Base-by-base conservation (phyloP, 768 basidiomycete genomes). In the Serendipita vermifera region DNA sequence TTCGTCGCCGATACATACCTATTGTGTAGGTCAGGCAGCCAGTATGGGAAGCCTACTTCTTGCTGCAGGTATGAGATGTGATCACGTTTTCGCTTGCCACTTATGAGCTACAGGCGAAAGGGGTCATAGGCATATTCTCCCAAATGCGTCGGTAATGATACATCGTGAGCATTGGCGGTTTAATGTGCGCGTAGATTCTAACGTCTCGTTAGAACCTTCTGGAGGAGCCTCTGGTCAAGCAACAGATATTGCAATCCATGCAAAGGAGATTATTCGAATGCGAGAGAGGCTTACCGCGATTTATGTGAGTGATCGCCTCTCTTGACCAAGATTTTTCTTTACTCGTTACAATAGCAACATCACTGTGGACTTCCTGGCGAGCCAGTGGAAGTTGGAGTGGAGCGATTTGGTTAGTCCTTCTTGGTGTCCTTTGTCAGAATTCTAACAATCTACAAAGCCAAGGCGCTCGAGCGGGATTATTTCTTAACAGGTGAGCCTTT, bases 131-230 rank as follows among this genome's bases (percentile, higher is more conserved):
- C 91, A 91, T 66, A 86, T 86, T 62, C 77, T 98, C 57, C 90
- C 91, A 11, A 87, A 97, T 66, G 85, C 91, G 17, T 89, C 86
- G 66, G 90, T 98, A 64, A 98, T 98, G 94, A 97, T 98, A 56
- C 94, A 98, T 68, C 94, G 93, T 94, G 67, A 65, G 81, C 67
- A n/a, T n/a, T n/a, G n/a, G n/a, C n/a, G n/a, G 2, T 46, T n/a
- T 17, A 22, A 3, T 41, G 11, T 1, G 17, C 54, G 2, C 14
- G 29, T 11, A 15, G 15, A 5, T 51, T 17, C 35, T 9, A 51
- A 33, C 60, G 32, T 58, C 57, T 61, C 53, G 22, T 59, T 58
- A 38, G 93, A 98, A 69, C 94, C 94, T 0, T 94, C 91, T 33
- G 94, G 94, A 55, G 94, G 93, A 35, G 92, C 92, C 40, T 86